These are phyloP conservation scores for Diaporthe sp. DNA, from an alignment of 2,329 filamentous ascomycete genomes.

Conservation along the genomic window DNA sequence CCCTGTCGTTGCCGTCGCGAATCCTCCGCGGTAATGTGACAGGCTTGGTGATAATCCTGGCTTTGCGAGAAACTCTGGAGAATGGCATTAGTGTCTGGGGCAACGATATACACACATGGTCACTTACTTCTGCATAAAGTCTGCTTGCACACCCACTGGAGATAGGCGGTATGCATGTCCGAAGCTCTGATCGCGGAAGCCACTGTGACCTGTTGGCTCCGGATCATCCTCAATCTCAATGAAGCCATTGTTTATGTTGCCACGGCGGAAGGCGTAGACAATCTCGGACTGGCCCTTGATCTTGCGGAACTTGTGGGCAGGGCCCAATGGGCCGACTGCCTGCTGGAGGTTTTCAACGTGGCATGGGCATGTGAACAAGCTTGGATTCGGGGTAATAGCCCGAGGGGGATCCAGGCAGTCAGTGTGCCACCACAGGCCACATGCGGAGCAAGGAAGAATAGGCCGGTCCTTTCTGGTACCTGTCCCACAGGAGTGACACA, in stretches of 20 bases:
- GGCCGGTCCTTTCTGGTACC: slow-evolving; percentile 71
- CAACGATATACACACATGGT: too few species aligned
- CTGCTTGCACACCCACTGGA: slow-evolving; percentile 27
- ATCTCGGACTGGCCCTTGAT: slow-evolving; percentile 65
- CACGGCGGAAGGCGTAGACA: slow-evolving; percentile 67
- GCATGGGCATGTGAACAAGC: slow-evolving; percentile 89
- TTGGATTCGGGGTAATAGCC: slow-evolving; percentile 79
- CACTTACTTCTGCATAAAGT: slow-evolving; percentile 33
- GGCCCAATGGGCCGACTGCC: slow-evolving; percentile 65
- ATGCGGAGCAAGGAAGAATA: slow-evolving; percentile 89
- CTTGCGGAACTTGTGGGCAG: slow-evolving; percentile 71
- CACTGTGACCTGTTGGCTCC: slow-evolving; percentile 55
- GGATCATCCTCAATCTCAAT: slow-evolving; percentile 72
- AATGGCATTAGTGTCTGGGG: neutral
- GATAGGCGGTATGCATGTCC: slow-evolving; percentile 22
- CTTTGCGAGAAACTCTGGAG: neutral
- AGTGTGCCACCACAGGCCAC: slow-evolving; percentile 86
- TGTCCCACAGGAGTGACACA: slow-evolving; percentile 81
- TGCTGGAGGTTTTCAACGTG: slow-evolving; percentile 80
- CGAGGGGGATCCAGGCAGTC: slow-evolving; percentile 91
- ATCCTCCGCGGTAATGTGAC: slow-evolving; percentile 17
- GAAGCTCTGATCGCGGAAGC: slow-evolving; percentile 29
- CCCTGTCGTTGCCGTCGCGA: neutral
- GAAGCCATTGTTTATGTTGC: slow-evolving; percentile 76
- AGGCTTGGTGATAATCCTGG: neutral